A percentile compares a stretch with the other conserved stretches of the same genome.
phyloP scores from a whole-genome alignment of 2,329 filamentous ascomycete genomes.

The Hymenoscyphus salicellus region DNA sequence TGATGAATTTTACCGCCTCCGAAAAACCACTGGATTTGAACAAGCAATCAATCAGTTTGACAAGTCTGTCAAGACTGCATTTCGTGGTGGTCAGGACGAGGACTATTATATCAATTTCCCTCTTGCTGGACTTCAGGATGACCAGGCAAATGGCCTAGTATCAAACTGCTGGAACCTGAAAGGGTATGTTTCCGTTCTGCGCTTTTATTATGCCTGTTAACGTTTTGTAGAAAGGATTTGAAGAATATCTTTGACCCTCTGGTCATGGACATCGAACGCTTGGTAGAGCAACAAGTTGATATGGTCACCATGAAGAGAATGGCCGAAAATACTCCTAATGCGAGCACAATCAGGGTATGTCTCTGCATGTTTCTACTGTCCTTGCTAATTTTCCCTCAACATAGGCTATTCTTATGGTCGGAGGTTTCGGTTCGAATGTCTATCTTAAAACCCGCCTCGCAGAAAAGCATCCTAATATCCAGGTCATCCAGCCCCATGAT shows the following conservation, averaged over 20 bases:
- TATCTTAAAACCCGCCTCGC: conserved; percentile 40
- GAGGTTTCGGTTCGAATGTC: conserved; percentile 25
- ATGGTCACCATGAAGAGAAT: conserved; percentile 38
- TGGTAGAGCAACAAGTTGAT: conserved; percentile 44
- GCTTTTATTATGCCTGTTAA: too few relatives aligned
- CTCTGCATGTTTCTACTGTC: too few relatives aligned
- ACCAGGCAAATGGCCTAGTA: conserved; percentile 23
- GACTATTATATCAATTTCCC: conserved; percentile 33
- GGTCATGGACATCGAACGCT: conserved; percentile 39
- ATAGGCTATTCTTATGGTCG: conserved; percentile 31
- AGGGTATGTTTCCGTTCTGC: conserved; percentile 20
- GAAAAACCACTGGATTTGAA: conserved; percentile 28
- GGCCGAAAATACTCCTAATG: conserved; percentile 41
- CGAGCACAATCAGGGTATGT: conserved; percentile 43
- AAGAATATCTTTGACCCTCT: conserved; percentile 49
- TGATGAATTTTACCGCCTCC: conserved; percentile 30
- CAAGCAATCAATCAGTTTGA: conserved; percentile 36
- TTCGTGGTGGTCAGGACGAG: conserved; percentile 26
- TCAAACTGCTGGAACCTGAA: conserved; percentile 24
- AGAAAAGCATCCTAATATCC: conserved; percentile 35
- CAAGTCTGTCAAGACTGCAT: conserved; percentile 31
- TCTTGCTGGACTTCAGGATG: conserved; percentile 27
- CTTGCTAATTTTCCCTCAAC: too few relatives aligned
- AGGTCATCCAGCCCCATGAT: conserved; percentile 23
- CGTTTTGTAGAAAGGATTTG: too few relatives aligned